Percentiles rank a stretch among this genome's conserved stretches.
These are phyloP conservation scores for Colletotrichum sansevieriae DNA, from an alignment of 2,329 filamentous ascomycete species.

Conservation along the genomic window DNA sequence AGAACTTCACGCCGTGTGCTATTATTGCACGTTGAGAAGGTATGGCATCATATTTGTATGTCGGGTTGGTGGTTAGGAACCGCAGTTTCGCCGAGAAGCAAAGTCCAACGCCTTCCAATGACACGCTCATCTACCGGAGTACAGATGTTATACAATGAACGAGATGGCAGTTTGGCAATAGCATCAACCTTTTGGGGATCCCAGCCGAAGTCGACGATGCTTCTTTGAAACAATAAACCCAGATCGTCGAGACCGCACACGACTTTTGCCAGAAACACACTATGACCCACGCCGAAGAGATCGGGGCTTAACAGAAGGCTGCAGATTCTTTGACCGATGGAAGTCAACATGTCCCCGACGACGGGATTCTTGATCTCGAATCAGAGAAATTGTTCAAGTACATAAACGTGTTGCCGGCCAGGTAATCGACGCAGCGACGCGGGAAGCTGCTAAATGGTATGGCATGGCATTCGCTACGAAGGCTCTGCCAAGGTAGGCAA, in stretches of 20 bases:
- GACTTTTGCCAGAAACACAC: neutral
- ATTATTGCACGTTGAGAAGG: neutral
- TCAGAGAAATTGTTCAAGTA: no score
- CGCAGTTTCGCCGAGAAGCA: neutral
- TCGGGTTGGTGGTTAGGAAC: neutral
- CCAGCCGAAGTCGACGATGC: neutral
- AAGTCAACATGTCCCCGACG: neutral
- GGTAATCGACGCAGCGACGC: no score
- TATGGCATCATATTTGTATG: slow-evolving; percentile 3
- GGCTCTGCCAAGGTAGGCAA: no score
- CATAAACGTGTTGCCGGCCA: no score
- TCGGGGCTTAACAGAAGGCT: neutral
- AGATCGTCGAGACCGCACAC: neutral
- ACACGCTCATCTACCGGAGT: neutral
- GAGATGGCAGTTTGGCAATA: neutral
- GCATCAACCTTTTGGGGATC: slow-evolving; percentile 3
- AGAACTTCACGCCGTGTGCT: slow-evolving; percentile 56
- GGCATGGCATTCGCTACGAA: no score
- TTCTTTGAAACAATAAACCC: neutral
- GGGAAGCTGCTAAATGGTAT: no score
- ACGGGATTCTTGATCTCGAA: neutral
- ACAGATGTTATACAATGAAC: neutral
- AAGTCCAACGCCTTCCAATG: neutral
- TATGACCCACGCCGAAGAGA: neutral
- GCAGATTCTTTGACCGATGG: neutral